Percentiles rank a stretch among this genome's conserved stretches.
Evolutionary conservation across 768 basidiomycete genomes (phyloP).

Genomic region (Guyanaporus albipodus): DNA sequence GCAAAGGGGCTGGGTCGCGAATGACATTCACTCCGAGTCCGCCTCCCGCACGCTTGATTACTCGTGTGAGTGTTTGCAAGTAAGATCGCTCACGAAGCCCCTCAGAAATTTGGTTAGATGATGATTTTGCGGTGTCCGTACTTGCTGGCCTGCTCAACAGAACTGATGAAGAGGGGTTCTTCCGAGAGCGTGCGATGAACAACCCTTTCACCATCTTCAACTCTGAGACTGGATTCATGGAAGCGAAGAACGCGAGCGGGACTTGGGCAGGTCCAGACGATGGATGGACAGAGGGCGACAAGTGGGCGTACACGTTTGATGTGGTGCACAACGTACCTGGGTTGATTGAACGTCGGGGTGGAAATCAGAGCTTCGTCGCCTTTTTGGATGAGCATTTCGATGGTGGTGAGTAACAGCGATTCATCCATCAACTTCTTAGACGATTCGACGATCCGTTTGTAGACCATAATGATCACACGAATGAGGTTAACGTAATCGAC

Average conservation of each 20-base stretch:
- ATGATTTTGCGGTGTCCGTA: constrained; percentile 69
- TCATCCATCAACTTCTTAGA: not conserved
- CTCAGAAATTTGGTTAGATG: constrained; percentile 42
- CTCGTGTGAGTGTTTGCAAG: constrained; percentile 53
- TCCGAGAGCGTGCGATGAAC: constrained; percentile 52
- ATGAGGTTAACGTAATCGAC: constrained; percentile 44
- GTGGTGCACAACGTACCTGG: constrained; percentile 68
- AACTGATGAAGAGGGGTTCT: constrained; percentile 43
- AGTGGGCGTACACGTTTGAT: constrained; percentile 76
- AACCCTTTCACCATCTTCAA: constrained; percentile 69
- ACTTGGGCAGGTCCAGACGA: constrained; percentile 66
- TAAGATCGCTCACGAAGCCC: not conserved
- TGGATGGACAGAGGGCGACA: constrained; percentile 83
- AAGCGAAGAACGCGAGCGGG: constrained; percentile 66
- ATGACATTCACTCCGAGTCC: constrained; percentile 75
- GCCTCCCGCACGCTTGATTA: constrained; percentile 77
- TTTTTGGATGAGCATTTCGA: constrained; percentile 60
- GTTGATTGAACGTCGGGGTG: constrained; percentile 61
- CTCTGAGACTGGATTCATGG: constrained; percentile 68
- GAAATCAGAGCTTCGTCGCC: constrained; percentile 57
- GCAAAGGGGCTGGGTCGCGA: constrained; percentile 69
- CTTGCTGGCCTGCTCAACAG: constrained; percentile 56
- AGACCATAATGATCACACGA: constrained; percentile 80
- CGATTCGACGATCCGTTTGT: constrained; percentile 17
- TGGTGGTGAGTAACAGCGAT: constrained; percentile 33